Evolutionary conservation across 306 rosid genomes (phyloP), one percentile per base, ranked within the genome.

Genomic region (Arachis hypogaea): DNA sequence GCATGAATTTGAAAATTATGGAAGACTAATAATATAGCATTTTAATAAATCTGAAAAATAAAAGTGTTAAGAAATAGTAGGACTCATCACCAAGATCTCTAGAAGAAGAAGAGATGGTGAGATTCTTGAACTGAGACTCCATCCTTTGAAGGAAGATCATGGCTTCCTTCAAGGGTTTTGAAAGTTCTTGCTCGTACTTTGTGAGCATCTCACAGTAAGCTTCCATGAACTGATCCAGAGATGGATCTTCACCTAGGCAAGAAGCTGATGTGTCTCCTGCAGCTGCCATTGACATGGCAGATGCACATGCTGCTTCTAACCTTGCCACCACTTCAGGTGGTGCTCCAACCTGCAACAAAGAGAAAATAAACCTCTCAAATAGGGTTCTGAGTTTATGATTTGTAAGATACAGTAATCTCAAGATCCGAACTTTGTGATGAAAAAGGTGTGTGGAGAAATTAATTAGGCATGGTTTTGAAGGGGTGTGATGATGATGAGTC

Each of bases 141-240:
- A 90, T 79, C 50, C 87, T 83, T 33, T 94, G 96, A 57, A 94
- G 86, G 66, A 92, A 94, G 65, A 94, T 85, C 97, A 89, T 85
- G 76, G 99, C 97, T 77, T 94, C 99, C 70, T 90, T 87, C 12
- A 94, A 92, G 80, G 99, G 99, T 69, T 94, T 94, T 0, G 96
- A 85, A 59, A 94, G 96, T 71, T 94, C 99, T 79, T 91, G 97
- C 56, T 91, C 99, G 28, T 94, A 94, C 82, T 94, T 94, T 9
- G 84, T 88, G 56, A 94, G 85, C 99, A 94, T 94, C 92, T 94
- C 99, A 74, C 99, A 94, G 50, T 94, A 94, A 49, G 97, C 99
- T 69, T 94, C 99, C 99, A 94, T 94, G 87, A 94, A 94, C 90
- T 94, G 99, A 78, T 94, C 97, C 74, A 94, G 66, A 6, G 90